Conservation (phyloP, 2,329 filamentous ascomycete species). For the Blastomyces percursus region DNA sequence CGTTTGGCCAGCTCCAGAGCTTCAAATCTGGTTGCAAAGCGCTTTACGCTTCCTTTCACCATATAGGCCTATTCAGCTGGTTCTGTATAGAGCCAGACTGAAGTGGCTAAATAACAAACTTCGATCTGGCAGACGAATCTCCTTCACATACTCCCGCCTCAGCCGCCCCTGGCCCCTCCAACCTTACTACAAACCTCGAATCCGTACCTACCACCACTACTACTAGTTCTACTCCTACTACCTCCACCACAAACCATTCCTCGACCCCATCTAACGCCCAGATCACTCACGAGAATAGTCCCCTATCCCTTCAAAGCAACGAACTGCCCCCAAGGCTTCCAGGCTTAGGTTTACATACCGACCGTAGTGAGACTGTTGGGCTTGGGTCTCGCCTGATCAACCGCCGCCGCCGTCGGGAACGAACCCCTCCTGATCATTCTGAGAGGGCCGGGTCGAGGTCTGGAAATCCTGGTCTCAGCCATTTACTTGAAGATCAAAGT, state of each 20-base stretch:
- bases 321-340: constrained; percentile 2
- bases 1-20: constrained; percentile 6
- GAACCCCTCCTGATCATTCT: constrained; percentile 21
- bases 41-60: constrained; percentile 1
- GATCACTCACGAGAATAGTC: constrained; percentile 3
- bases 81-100: constrained; percentile 35
- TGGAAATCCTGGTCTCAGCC: constrained; percentile 18
- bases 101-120: constrained; percentile 36
- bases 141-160: constrained; percentile 47
- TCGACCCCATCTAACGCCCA: constrained; percentile 10
- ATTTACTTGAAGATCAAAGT: constrained; percentile 19
- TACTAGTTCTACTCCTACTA: constrained; percentile 18
- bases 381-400: constrained; percentile 17
- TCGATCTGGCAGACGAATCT: constrained; percentile 65
- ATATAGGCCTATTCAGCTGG: constrained; percentile 33
- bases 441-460: constrained; percentile 16
- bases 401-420: constrained; percentile 24
- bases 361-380: neutral
- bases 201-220: constrained; percentile 41
- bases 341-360: constrained; percentile 3
- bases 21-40: constrained; percentile 6
- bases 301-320: neutral
- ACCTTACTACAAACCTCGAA: constrained; percentile 45
- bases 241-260: constrained; percentile 5
- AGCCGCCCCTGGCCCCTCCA: constrained; percentile 57